Base-by-base conservation (phyloP, 768 basidiomycete species). In the Kondoa subrosea region DNA sequence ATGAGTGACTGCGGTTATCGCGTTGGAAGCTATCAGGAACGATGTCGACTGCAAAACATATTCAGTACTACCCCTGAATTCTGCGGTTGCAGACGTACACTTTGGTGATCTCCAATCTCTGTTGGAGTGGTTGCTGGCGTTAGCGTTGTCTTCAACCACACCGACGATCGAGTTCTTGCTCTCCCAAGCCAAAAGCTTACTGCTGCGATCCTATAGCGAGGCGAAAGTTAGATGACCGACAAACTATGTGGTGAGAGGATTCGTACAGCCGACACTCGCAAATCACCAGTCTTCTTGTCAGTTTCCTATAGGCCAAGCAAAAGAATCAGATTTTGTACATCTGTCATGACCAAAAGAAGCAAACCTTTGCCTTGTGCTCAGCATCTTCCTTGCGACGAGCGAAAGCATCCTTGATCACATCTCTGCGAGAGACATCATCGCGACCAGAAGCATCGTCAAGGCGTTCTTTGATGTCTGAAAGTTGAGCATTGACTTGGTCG, bases 401-500 rank as follows among this genome's bases (percentile, higher is more conserved):
- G 78, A 87, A 86, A 50, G 85, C 83, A 66, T 84, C 81, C 74
- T 84, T 83, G 67, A 91, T 74, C 2, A 81, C 83, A 65, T 87
- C 80, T 50, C 78, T 79, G 32, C 80, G 79, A 34, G 75, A 75
- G 21, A 71, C 73, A 40, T 80, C 79, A 34, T 82, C 80, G 30
- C 74, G 75, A 31, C 75, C 75, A 75, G 81, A 82, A 63, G 82
- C 88, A 71, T 83, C 83, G 60, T 84, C 81, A 84, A 89, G 84
- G 40, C 83, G 80, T 69, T 89, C 85, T n/a, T 88, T 80, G 58
- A 96, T 89, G n/a, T 82, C 81, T 27, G 89, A 87, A 25, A 97
- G 83, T 78, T 92, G 89, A 17, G 86, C 87, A 73, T 96, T 91
- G 56, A 91, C 79, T 72, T 91, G 88, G 76, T 89, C 90, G 70